These are phyloP conservation scores for Emmonsia crescens DNA, from an alignment of 2,329 filamentous ascomycete genomes.

Conservation along the genomic window DNA sequence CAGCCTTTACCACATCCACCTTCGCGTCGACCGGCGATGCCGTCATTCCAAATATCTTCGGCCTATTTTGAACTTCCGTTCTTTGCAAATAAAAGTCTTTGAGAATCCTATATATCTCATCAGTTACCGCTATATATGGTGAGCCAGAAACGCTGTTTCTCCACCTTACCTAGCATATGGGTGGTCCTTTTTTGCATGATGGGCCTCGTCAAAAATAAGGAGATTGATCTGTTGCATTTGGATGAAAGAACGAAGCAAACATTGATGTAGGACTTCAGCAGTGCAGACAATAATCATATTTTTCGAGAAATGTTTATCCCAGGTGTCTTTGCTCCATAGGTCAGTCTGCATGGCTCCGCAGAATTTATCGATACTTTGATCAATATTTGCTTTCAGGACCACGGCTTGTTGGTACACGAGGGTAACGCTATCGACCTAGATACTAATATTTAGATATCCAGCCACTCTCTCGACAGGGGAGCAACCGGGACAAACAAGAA, in stretches of 20 bases:
- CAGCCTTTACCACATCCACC: slow-evolving; percentile 59
- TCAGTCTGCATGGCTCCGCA: slow-evolving; percentile 58
- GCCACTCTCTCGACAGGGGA: not conserved
- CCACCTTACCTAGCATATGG: slow-evolving; percentile 62
- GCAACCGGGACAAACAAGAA: slow-evolving; percentile 49
- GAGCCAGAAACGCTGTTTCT: slow-evolving; percentile 2
- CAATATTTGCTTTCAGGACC: slow-evolving; percentile 70
- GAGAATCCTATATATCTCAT: slow-evolving; percentile 51
- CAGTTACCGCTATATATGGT: slow-evolving; percentile 1
- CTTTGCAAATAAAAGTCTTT: slow-evolving; percentile 65
- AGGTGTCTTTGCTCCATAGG: slow-evolving; percentile 50
- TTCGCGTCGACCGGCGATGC: slow-evolving; percentile 86
- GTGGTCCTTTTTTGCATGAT: slow-evolving; percentile 91
- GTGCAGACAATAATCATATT: slow-evolving; percentile 89
- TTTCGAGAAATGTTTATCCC: slow-evolving; percentile 46
- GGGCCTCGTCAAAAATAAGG: slow-evolving; percentile 89
- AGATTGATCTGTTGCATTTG: slow-evolving; percentile 76
- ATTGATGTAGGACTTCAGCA: slow-evolving; percentile 71
- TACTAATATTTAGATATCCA: slow-evolving; percentile 21
- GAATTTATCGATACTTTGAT: slow-evolving; percentile 61
- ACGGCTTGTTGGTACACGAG: slow-evolving; percentile 82
- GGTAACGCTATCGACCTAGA: slow-evolving; percentile 69
- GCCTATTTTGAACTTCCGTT: slow-evolving; percentile 39
- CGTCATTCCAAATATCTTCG: slow-evolving; percentile 90
- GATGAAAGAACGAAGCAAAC: slow-evolving; percentile 68